Evolutionary conservation across 495 filamentous ascomycete species (phyloP).

Genomic region (Trichoderma virens): DNA sequence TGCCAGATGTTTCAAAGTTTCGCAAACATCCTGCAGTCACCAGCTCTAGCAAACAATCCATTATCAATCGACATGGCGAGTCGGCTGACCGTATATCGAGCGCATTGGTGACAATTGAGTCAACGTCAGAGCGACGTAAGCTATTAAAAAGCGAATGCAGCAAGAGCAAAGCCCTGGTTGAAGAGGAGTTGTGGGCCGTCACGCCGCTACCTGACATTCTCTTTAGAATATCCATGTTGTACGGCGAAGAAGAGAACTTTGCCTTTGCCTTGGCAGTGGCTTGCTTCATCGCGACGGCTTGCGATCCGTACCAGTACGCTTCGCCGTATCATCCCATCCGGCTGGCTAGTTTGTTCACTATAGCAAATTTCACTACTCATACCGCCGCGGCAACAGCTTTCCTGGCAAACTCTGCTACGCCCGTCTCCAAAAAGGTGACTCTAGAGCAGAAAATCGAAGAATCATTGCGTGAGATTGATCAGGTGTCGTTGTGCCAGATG

Average conservation of each 20-base stretch:
- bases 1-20: constrained; percentile 22
- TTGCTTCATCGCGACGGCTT: constrained; percentile 29
- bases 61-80: neutral
- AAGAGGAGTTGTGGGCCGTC: constrained; percentile 30
- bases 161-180: constrained; percentile 27
- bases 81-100: neutral
- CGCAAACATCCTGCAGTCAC: constrained; percentile 14
- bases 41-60: neutral
- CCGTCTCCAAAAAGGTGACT: neutral
- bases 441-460: constrained; percentile 18
- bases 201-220: constrained; percentile 30
- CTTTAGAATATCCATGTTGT: constrained; percentile 18
- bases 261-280: constrained; percentile 27
- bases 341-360: constrained; percentile 29
- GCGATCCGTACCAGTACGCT: constrained; percentile 28
- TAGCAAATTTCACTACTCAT: constrained; percentile 31
- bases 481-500: constrained; percentile 33
- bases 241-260: constrained; percentile 19
- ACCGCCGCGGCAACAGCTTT: constrained; percentile 20
- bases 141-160: constrained; percentile 24
- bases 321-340: constrained; percentile 31
- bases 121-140: constrained; percentile 10
- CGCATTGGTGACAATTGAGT: neutral
- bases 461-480: constrained; percentile 26
- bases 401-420: constrained; percentile 15